Evolutionary conservation across 78 protist genomes (phyloP), one percentile per base, ranked within the genome.

Genomic region (Emiliania huxleyi): DNA sequence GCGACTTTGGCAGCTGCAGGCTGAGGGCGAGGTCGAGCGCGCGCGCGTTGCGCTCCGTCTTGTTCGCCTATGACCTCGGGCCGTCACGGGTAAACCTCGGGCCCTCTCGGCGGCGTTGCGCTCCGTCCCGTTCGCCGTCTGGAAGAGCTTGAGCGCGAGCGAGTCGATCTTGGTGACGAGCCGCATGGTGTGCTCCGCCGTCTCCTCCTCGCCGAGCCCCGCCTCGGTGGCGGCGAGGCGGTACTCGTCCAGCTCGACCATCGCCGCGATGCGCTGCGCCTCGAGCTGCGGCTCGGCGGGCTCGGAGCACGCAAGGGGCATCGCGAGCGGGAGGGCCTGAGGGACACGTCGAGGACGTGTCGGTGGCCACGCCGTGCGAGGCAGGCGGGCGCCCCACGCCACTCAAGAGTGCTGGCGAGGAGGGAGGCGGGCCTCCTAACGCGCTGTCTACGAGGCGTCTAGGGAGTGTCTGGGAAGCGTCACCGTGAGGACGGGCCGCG

Each of bases 401-500:
- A n/a, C n/a, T n/a, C n/a, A n/a, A n/a, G n/a, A n/a, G n/a, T n/a
- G n/a, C n/a, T n/a, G n/a, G n/a, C n/a, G n/a, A n/a, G n/a, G n/a
- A n/a, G n/a, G n/a, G n/a, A n/a, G n/a, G n/a, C n/a, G n/a, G n/a
- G n/a, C n/a, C n/a, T n/a, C n/a, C n/a, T n/a, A n/a, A n/a, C n/a
- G n/a, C n/a, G n/a, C n/a, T n/a, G n/a, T n/a, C n/a, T n/a, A n/a
- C n/a, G n/a, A n/a, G n/a, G n/a, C n/a, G n/a, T n/a, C n/a, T n/a
- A n/a, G n/a, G n/a, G n/a, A n/a, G n/a, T n/a, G n/a, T n/a, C n/a
- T n/a, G n/a, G n/a, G n/a, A n/a, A n/a, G n/a, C n/a, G n/a, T n/a
- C n/a, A n/a, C n/a, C n/a, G n/a, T n/a, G n/a, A 81, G 37, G 40
- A 81, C 56, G 12, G 89, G 89, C 18, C 89, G 46, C 26, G 89